Conservation (phyloP, 2,329 filamentous ascomycete species). For the Fusarium oligoseptatum region DNA sequence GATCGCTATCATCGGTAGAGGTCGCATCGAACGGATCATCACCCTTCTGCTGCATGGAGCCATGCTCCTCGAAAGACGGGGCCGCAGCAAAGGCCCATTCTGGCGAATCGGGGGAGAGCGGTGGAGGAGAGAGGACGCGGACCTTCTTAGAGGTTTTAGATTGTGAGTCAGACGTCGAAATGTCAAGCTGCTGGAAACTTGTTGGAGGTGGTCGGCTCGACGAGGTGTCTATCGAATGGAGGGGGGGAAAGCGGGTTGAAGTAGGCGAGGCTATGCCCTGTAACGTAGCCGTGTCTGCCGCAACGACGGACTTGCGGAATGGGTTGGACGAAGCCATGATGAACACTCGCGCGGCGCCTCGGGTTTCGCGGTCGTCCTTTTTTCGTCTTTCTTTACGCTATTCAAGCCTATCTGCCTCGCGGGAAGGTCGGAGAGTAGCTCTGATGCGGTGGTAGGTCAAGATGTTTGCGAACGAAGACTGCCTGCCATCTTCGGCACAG, state of each 20-base stretch:
- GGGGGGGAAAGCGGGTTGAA: constrained; percentile 41
- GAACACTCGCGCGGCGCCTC: constrained; percentile 16
- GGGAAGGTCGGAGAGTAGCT: constrained; percentile 21
- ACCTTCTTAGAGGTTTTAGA: constrained; percentile 75
- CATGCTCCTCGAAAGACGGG: constrained; percentile 48
- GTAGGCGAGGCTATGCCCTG: constrained; percentile 20
- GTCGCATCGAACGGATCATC: constrained; percentile 52
- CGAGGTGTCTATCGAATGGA: constrained; percentile 49
- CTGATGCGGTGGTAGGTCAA: constrained; percentile 39
- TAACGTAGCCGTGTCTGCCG: constrained; percentile 36
- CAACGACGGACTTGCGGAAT: constrained; percentile 58
- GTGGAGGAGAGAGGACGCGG: constrained; percentile 74
- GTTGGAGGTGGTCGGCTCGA: constrained; percentile 45
- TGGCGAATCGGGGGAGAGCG: constrained; percentile 68
- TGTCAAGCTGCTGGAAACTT: constrained; percentile 43
- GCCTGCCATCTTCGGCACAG: constrained; percentile 49
- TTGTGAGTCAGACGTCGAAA: constrained; percentile 54
- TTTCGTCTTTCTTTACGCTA: constrained; percentile 20
- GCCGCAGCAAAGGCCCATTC: constrained; percentile 51
- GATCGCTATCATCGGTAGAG: constrained; percentile 47
- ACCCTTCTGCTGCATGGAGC: constrained; percentile 39
- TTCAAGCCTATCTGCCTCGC: constrained; percentile 27
- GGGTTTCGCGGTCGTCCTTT: constrained; percentile 22
- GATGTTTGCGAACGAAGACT: constrained; percentile 44
- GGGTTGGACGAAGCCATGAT: constrained; percentile 61